A percentile compares a stretch with the other conserved stretches of the same genome.
These are phyloP conservation scores for Citrullus amarus DNA, from an alignment of 306 rosid genomes.

Conservation along the genomic window DNA sequence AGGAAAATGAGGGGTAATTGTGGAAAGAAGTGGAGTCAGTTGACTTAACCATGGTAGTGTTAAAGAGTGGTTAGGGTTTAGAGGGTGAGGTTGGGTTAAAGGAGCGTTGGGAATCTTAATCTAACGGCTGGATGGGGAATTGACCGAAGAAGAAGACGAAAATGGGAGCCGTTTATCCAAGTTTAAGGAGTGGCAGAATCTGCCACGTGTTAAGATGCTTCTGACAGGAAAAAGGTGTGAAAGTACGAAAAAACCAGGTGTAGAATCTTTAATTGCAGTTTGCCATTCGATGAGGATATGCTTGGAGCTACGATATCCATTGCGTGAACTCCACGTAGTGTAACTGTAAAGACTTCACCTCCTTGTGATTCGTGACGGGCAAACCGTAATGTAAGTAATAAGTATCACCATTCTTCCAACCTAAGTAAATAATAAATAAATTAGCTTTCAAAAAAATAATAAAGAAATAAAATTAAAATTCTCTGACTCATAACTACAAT, in stretches of 20 bases:
- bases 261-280: background rate
- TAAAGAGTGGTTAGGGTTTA: background rate
- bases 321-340: background rate
- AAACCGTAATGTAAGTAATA: background rate
- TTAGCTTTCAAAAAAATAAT: too few relatives aligned
- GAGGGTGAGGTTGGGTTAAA: background rate
- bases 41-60: constrained; percentile 29
- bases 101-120: constrained; percentile 31
- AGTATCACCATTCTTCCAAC: background rate
- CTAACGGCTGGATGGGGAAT: constrained; percentile 48
- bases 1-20: background rate
- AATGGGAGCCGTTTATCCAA: constrained; percentile 9
- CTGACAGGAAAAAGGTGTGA: background rate
- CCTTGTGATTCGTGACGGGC: background rate
- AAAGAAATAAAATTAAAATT: too few relatives aligned
- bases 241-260: constrained; percentile 33
- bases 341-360: background rate
- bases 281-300: constrained; percentile 4
- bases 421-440: background rate
- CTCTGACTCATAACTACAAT: too few relatives aligned
- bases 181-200: background rate
- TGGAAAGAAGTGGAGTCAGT: background rate
- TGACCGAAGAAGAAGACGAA: constrained; percentile 22
- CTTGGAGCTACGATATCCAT: background rate
- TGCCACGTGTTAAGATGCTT: constrained; percentile 3